Base-by-base conservation (phyloP, 2,329 filamentous ascomycete genomes). In the Penicillium sp. region DNA sequence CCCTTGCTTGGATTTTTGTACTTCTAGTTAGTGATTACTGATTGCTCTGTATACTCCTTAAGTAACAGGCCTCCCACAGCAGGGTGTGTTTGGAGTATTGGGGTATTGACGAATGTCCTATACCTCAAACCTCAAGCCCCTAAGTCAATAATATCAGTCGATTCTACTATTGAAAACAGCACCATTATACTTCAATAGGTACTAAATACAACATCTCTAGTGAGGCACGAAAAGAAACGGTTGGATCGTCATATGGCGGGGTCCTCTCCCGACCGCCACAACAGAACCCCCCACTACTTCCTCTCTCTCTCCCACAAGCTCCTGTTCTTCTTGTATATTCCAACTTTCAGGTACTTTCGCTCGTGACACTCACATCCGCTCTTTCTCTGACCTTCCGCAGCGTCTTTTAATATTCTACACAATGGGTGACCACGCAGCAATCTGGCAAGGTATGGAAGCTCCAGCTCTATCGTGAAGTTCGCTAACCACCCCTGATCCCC, bases 401-500 rank as follows among this genome's bases (percentile, higher is more conserved):
- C 52, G 48, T 53, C 38, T 46, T 45, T 51, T 39, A 55, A 43
- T 38, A 21, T 11, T 47, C 45, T 45, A 27, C 50, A 45, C 45
- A 34, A 72, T 72, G 69, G 63, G 69, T 62, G 62, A 61, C n/a
- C 69, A 72, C 66, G 70, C 69, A 45, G 69, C 68, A 59, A 62
- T 71, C 52, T 72, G 69, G 68, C 69, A 72, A 67, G 65, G 69
- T 72, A 70, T 36, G 59, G 41, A 47, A 39, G 38, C 36, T 42
- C 43, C 18, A 34, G 21, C 16, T 27, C 45, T 46, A 36, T 56
- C 48, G 11, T 48, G 31, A 22, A 48, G 9, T 40, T n/a, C 41
- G 46, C 60, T 67, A 50, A 63, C 55, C 44, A 63, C 55, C 44
- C 45, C 27, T 46, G 65, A 58, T 48, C 48, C 24, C 44, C 41